phyloP scores from a whole-genome alignment of 345 rosid species.

The Lepidium africanum region DNA sequence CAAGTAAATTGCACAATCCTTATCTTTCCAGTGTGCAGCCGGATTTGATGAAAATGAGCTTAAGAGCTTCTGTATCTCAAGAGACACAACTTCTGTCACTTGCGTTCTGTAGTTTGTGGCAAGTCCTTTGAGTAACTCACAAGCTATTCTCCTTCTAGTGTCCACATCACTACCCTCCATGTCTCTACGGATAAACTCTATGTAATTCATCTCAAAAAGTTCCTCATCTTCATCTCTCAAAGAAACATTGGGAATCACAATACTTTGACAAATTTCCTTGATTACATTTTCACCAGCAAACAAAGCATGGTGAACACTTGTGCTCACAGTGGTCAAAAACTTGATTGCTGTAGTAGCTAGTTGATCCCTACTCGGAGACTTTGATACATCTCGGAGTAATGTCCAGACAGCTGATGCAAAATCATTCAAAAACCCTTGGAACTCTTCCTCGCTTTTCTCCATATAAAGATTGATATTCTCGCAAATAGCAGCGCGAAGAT shows the following conservation, averaged over 20 bases:
- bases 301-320: conserved; percentile 84
- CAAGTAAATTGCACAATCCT: conserved; percentile 91
- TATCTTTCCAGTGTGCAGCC: conserved; percentile 81
- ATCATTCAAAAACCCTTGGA: conserved; percentile 53
- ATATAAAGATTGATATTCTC: conserved; percentile 91
- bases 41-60: conserved; percentile 59
- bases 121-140: conserved; percentile 92
- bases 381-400: conserved; percentile 69
- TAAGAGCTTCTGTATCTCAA: conserved; percentile 71
- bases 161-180: conserved; percentile 99
- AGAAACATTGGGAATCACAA: conserved; percentile 91
- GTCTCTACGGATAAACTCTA: conserved; percentile 96
- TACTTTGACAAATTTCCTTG: conserved; percentile 73
- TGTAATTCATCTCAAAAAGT: conserved; percentile 89
- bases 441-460: conserved; percentile 97
- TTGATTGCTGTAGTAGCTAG: conserved; percentile 85
- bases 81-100: conserved; percentile 60
- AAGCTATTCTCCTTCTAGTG: conserved; percentile 95
- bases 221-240: conserved; percentile 96
- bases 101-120: conserved; percentile 70
- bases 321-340: conserved; percentile 91
- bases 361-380: conserved; percentile 62
- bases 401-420: conserved; percentile 89
- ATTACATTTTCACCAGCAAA: conserved; percentile 74
- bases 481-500: conserved; percentile 77